Evolutionary conservation across 2,329 filamentous ascomycete species (phyloP).

Genomic region (Alternaria dauci): DNA sequence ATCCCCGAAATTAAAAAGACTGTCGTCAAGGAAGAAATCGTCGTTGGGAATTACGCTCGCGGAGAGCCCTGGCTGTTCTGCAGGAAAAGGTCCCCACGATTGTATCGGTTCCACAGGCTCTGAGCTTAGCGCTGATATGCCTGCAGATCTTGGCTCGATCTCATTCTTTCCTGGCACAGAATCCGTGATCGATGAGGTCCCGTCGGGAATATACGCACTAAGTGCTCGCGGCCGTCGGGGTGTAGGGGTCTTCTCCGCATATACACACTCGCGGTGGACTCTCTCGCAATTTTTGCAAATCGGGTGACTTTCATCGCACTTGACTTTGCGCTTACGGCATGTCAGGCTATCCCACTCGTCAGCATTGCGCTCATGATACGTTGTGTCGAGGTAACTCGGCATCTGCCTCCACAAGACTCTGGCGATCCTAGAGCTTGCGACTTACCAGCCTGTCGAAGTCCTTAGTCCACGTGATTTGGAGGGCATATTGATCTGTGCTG

Average conservation of each 20-base stretch:
- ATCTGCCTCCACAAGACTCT: not conserved
- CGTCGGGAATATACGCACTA: constrained; percentile 21
- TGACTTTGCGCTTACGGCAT: constrained; percentile 60
- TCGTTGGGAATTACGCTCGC: constrained; percentile 31
- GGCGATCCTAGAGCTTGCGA: constrained; percentile 9
- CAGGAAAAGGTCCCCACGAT: constrained; percentile 26
- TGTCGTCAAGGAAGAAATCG: constrained; percentile 36
- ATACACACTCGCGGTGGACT: constrained; percentile 53
- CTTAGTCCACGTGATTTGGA: constrained; percentile 55
- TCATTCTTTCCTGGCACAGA: constrained; percentile 8
- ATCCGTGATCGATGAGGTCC: constrained; percentile 3
- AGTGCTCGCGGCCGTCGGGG: constrained; percentile 20
- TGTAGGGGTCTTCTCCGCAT: constrained; percentile 30
- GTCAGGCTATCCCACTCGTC: constrained; percentile 44
- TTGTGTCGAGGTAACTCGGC: not conserved
- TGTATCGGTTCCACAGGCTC: constrained; percentile 16
- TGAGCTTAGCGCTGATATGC: constrained; percentile 16
- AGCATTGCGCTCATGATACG: constrained; percentile 7
- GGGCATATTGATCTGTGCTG: constrained; percentile 36
- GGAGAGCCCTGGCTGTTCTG: constrained; percentile 23
- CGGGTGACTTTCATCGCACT: constrained; percentile 59
- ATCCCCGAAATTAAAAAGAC: constrained; percentile 34
- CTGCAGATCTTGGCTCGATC: constrained; percentile 1
- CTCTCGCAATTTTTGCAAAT: constrained; percentile 55
- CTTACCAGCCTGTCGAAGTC: constrained; percentile 56